Percentiles rank a stretch among this genome's conserved stretches.
Evolutionary conservation across 495 filamentous ascomycete species (phyloP).

Genomic region (Darksidea phi): DNA sequence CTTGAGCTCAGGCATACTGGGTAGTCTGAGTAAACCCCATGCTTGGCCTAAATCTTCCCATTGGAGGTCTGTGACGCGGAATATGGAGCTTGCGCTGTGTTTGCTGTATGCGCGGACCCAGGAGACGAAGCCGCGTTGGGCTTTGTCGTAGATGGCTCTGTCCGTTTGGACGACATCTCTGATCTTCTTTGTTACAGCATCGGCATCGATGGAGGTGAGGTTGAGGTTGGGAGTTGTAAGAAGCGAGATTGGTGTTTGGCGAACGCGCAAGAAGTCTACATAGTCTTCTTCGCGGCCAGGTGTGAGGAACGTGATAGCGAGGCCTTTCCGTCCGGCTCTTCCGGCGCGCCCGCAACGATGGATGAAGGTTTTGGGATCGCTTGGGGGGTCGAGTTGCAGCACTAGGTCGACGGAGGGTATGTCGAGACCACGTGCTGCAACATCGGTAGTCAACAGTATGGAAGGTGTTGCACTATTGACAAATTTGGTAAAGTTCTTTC

Average conservation of each 20-base stretch:
- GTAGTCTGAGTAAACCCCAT: constrained; percentile 81
- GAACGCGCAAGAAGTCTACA: constrained; percentile 78
- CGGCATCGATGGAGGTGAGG: constrained; percentile 58
- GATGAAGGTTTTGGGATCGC: constrained; percentile 90
- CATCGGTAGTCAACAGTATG: constrained; percentile 83
- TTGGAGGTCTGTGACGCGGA: constrained; percentile 75
- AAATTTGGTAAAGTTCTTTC: constrained; percentile 80
- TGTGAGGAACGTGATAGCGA: constrained; percentile 81
- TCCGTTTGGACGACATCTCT: constrained; percentile 65
- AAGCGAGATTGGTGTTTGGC: constrained; percentile 78
- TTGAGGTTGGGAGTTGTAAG: constrained; percentile 52
- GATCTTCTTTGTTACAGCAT: constrained; percentile 53
- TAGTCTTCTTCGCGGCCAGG: constrained; percentile 87
- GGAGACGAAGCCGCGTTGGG: constrained; percentile 85
- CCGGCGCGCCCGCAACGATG: constrained; percentile 93
- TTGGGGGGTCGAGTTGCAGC: constrained; percentile 86
- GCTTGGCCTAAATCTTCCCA: constrained; percentile 78
- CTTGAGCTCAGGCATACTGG: constrained; percentile 90
- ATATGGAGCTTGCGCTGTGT: constrained; percentile 87
- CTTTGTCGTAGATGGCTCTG: constrained; percentile 82
- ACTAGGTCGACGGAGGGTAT: constrained; percentile 95
- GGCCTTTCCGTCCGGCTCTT: constrained; percentile 78
- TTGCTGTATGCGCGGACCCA: constrained; percentile 90
- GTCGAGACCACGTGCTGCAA: constrained; percentile 83
- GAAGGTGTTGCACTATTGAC: constrained; percentile 62